A percentile compares a stretch with the other conserved stretches of the same genome.
Evolutionary conservation across 805 yeast species (phyloP).

Genomic region (Suhomyces tanzawaensis): DNA sequence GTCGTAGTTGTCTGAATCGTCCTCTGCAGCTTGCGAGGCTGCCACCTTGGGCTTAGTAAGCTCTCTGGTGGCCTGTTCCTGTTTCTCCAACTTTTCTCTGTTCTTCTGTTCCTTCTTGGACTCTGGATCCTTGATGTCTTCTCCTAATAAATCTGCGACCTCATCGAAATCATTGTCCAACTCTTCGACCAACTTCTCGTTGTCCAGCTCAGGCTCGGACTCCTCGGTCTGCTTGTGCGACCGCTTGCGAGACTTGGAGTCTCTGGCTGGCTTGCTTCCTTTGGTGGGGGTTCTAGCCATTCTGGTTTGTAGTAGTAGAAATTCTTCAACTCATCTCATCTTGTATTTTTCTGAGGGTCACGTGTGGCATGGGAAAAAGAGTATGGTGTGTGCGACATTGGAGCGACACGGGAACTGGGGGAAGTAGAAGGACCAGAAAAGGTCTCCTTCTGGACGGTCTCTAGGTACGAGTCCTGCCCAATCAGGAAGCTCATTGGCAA

Average conservation of each 20-base stretch:
- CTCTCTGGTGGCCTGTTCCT: conserved; percentile 19
- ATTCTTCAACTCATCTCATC: conserved; percentile 13
- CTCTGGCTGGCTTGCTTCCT: conserved; percentile 12
- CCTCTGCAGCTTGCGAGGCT: conserved; percentile 17
- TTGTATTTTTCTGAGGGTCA: not conserved
- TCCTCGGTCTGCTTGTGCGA: conserved; percentile 3
- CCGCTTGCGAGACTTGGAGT: conserved; percentile 23
- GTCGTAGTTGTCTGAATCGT: conserved; percentile 29
- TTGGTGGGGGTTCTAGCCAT: conserved; percentile 11
- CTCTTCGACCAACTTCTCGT: conserved; percentile 49
- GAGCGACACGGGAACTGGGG: no score
- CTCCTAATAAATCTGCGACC: conserved; percentile 52
- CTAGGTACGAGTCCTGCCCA: no score
- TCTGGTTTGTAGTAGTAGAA: conserved; percentile 2
- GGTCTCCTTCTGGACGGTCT: no score
- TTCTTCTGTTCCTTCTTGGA: conserved; percentile 23
- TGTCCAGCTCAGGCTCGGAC: conserved; percentile 30
- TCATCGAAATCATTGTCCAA: conserved; percentile 58
- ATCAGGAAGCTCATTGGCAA: no score
- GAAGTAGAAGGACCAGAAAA: no score
- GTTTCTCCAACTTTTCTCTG: conserved; percentile 15
- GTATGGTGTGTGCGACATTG: no score
- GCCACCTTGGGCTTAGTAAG: conserved; percentile 31
- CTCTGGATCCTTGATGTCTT: conserved; percentile 41
- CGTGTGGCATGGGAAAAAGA: conserved; percentile 1